A percentile compares a stretch with the other conserved stretches of the same genome.
Evolutionary conservation across 768 basidiomycete species (phyloP).

Genomic region (Trametes maxima): DNA sequence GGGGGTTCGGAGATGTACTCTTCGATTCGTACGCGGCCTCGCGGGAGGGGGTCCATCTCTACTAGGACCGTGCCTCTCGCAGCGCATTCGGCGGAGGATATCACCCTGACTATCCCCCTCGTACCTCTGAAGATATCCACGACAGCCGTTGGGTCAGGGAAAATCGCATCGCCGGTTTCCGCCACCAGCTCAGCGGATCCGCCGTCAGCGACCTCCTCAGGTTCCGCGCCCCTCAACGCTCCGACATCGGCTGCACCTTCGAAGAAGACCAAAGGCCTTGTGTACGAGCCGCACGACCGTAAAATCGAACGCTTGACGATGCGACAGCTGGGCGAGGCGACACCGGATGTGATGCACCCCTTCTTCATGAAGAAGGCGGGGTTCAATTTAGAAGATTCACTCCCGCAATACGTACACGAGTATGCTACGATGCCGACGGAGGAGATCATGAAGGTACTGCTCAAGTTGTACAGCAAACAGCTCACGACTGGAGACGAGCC

Average conservation of each 20-base stretch:
- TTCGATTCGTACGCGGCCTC: constrained; percentile 4
- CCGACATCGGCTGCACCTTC: constrained; percentile 11
- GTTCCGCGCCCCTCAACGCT: neutral
- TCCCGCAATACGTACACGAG: constrained; percentile 88
- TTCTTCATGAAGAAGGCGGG: constrained; percentile 86
- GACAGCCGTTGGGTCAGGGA: neutral
- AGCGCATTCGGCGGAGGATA: constrained; percentile 15
- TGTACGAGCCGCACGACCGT: constrained; percentile 59
- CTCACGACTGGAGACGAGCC: constrained; percentile 33
- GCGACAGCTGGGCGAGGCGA: constrained; percentile 87
- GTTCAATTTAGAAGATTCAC: constrained; percentile 78
- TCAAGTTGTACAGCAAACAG: constrained; percentile 79
- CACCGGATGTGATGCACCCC: constrained; percentile 85
- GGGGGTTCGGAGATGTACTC: neutral
- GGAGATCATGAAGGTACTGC: constrained; percentile 78
- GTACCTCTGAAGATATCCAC: constrained; percentile 6
- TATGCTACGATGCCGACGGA: constrained; percentile 83
- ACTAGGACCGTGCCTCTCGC: constrained; percentile 9
- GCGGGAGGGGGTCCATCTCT: constrained; percentile 15
- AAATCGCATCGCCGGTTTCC: constrained; percentile 6
- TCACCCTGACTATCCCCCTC: neutral
- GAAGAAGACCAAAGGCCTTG: constrained; percentile 36
- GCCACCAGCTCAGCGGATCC: neutral
- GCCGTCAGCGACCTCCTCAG: neutral
- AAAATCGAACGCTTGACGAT: constrained; percentile 80